A percentile compares a stretch with the other conserved stretches of the same genome.
These are phyloP conservation scores for Brassica balearica DNA, from an alignment of 441 rosid species.

Conservation along the genomic window DNA sequence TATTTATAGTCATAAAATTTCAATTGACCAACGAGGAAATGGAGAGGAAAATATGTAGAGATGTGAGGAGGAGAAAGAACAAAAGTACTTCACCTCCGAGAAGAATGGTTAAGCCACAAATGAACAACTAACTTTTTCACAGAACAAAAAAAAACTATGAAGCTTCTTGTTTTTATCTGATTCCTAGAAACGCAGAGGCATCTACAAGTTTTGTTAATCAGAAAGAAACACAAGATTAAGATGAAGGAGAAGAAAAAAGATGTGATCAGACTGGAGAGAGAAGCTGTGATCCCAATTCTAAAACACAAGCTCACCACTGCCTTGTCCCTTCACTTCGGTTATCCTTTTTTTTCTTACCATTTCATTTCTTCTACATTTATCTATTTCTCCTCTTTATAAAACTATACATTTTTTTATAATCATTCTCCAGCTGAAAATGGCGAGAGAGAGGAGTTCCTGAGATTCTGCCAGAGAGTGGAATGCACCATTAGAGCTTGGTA, in stretches of 20 bases:
- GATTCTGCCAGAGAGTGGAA: constrained; percentile 89
- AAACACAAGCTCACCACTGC: constrained; percentile 82
- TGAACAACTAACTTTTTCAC: constrained; percentile 4
- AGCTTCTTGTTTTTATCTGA: constrained; percentile 25
- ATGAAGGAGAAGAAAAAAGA: constrained; percentile 59
- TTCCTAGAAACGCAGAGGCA: not conserved
- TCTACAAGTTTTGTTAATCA: constrained; percentile 6
- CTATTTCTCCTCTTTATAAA: constrained; percentile 27
- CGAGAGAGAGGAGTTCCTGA: constrained; percentile 82
- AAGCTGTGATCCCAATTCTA: constrained; percentile 88
- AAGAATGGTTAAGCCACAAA: constrained; percentile 45
- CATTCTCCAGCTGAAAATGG: constrained; percentile 55
- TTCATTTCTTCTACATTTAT: constrained; percentile 18
- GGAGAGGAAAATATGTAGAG: constrained; percentile 19
- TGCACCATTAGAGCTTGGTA: constrained; percentile 96
- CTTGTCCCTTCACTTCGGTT: constrained; percentile 83
- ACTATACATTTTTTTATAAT: constrained; percentile 2
- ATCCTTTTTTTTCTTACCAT: constrained; percentile 16
- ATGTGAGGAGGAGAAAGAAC: constrained; percentile 39
- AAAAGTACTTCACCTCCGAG: constrained; percentile 33
- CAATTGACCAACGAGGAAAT: constrained; percentile 10
- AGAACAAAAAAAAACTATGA: constrained; percentile 13
- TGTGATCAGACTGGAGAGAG: constrained; percentile 81
- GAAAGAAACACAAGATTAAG: constrained; percentile 32
- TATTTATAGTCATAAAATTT: not conserved